These are phyloP conservation scores for Geoglossum cookeanum DNA, from an alignment of 2,329 filamentous ascomycete species.

Conservation along the genomic window DNA sequence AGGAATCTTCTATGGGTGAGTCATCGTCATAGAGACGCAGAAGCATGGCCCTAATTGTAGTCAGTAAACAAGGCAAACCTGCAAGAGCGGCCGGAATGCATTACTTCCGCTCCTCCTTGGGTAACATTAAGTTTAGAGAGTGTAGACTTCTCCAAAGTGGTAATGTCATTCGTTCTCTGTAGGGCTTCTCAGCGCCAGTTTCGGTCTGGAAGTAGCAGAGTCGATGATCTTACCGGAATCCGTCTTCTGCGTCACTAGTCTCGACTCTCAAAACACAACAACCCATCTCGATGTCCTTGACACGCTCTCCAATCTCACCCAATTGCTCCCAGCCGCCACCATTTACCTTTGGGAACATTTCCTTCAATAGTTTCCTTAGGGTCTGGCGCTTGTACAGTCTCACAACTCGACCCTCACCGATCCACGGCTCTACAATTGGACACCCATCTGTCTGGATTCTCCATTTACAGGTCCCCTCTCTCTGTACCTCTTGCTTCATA, in stretches of 20 bases:
- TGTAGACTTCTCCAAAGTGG: conserved; percentile 88
- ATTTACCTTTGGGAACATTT: conserved; percentile 89
- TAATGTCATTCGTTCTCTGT: conserved; percentile 61
- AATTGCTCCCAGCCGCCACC: conserved; percentile 56
- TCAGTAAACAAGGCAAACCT: neutral
- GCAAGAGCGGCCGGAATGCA: conserved; percentile 1
- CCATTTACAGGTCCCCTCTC: conserved; percentile 75
- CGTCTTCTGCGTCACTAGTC: conserved; percentile 43
- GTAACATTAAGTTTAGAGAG: conserved; percentile 89
- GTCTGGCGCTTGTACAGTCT: conserved; percentile 60
- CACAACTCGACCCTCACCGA: conserved; percentile 59
- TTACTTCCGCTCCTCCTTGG: conserved; percentile 71
- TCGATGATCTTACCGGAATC: conserved; percentile 27
- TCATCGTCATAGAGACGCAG: conserved; percentile 81
- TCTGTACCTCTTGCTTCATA: conserved; percentile 88
- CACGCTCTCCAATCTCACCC: conserved; percentile 71
- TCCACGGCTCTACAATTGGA: conserved; percentile 76
- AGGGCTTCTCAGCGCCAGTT: conserved; percentile 3
- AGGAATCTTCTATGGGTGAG: conserved; percentile 53
- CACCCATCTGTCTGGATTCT: conserved; percentile 90
- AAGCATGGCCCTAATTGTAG: conserved; percentile 46
- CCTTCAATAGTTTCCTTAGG: conserved; percentile 62
- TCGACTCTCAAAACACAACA: conserved; percentile 81
- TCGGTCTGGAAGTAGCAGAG: no score
- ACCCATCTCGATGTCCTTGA: conserved; percentile 65